Percentiles rank a stretch among this genome's conserved stretches.
phyloP scores from a whole-genome alignment of 768 basidiomycete genomes.

The Boletus barrowsii region DNA sequence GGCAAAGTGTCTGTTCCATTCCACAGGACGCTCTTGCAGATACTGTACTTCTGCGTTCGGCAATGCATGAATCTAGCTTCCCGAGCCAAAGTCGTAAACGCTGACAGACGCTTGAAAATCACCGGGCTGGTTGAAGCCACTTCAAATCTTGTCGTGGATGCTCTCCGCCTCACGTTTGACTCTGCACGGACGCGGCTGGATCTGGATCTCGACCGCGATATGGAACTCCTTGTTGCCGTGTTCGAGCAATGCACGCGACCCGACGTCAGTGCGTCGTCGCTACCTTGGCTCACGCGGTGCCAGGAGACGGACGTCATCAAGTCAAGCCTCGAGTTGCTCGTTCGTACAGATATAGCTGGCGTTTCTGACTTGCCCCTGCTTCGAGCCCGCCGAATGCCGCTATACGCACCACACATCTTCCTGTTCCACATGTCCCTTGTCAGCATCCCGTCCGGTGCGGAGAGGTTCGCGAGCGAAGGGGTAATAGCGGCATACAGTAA shows the following conservation, averaged over 20 bases:
- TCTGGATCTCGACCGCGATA: slow-evolving; percentile 71
- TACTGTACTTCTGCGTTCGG: slow-evolving; percentile 73
- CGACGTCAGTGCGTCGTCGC: slow-evolving; percentile 65
- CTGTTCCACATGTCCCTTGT: slow-evolving; percentile 86
- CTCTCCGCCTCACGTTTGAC: slow-evolving; percentile 60
- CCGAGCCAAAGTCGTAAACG: slow-evolving; percentile 49
- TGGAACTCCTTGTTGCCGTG: slow-evolving; percentile 78
- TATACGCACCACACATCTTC: slow-evolving; percentile 77
- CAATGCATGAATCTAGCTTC: slow-evolving; percentile 53
- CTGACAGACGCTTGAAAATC: slow-evolving; percentile 61
- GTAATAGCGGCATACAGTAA: slow-evolving; percentile 79
- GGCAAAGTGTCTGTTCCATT: slow-evolving; percentile 62
- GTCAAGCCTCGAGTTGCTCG: slow-evolving; percentile 70
- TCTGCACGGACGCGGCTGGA: slow-evolving; percentile 56
- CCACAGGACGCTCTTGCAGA: slow-evolving; percentile 77
- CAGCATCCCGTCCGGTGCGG: slow-evolving; percentile 71
- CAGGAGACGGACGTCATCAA: slow-evolving; percentile 80
- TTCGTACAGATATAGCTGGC: slow-evolving; percentile 66
- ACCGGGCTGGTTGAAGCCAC: slow-evolving; percentile 59
- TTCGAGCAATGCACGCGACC: slow-evolving; percentile 75
- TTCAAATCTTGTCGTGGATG: slow-evolving; percentile 66
- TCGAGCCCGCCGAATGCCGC: slow-evolving; percentile 57
- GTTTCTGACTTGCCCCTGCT: slow-evolving; percentile 63
- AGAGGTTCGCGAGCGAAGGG: slow-evolving; percentile 82
- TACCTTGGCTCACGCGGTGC: slow-evolving; percentile 75